phyloP scores from a whole-genome alignment of 805 yeast species.

The Pichia ethanolica region DNA sequence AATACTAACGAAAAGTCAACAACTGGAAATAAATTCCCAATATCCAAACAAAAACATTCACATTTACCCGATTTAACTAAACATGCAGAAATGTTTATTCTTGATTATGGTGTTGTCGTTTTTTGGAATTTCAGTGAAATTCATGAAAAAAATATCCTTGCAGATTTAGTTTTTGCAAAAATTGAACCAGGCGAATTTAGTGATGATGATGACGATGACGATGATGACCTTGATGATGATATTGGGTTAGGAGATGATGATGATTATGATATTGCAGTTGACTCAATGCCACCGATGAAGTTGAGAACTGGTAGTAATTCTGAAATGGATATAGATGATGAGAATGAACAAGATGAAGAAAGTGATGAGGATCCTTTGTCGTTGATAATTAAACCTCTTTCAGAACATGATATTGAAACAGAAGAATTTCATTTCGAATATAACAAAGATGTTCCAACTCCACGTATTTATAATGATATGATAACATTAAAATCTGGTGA shows the following conservation, averaged over 20 bases:
- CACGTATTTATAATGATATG: conserved; percentile 86
- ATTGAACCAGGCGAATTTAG: conserved; percentile 36
- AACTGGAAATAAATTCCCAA: not conserved
- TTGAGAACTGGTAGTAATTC: not conserved
- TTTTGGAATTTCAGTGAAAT: conserved; percentile 93
- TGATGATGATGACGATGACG: conserved; percentile 27
- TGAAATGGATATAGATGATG: not conserved
- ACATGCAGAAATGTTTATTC: conserved; percentile 83
- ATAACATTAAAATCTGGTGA: conserved; percentile 86
- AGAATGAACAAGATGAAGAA: conserved; percentile 5
- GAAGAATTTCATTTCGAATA: conserved; percentile 81
- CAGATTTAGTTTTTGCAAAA: conserved; percentile 75
- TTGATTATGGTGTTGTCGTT: conserved; percentile 92
- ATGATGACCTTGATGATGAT: not conserved
- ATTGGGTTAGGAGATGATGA: conserved; percentile 9
- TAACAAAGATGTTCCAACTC: conserved; percentile 37
- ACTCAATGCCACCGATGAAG: not conserved
- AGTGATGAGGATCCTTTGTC: conserved; percentile 16
- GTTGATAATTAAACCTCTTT: conserved; percentile 63
- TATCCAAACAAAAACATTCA: conserved; percentile 8
- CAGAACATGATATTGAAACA: conserved; percentile 86
- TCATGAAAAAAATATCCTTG: conserved; percentile 89
- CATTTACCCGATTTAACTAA: conserved; percentile 40
- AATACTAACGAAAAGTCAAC: not conserved
- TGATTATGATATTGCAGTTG: not conserved